Evolutionary conservation across 192 early-diverging fungal species (phyloP).

Genomic region (Linnemannia elongata): DNA sequence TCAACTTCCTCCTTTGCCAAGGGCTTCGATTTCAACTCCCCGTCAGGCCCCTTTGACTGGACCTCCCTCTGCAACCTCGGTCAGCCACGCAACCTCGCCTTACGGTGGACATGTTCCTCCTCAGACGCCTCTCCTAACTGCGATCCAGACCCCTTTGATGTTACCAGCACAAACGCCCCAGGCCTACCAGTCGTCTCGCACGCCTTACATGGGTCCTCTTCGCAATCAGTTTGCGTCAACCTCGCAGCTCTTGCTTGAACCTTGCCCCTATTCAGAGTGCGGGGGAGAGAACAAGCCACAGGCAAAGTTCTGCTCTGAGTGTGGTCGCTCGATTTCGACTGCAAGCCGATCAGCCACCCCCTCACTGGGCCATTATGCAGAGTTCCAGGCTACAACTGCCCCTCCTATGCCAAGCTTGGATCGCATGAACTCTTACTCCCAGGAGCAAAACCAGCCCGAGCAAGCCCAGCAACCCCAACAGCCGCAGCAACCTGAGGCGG

Average conservation of each 20-base stretch:
- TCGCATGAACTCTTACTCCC: constrained; percentile 36
- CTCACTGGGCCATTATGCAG: constrained; percentile 28
- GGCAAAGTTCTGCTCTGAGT: constrained; percentile 73
- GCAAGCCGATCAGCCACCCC: constrained; percentile 60
- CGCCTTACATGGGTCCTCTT: constrained; percentile 48
- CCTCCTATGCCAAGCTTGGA: constrained; percentile 41
- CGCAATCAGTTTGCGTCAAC: constrained; percentile 33
- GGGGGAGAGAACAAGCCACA: constrained; percentile 66
- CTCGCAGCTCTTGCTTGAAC: constrained; percentile 33
- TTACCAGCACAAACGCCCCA: constrained; percentile 45
- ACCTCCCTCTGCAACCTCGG: constrained; percentile 10
- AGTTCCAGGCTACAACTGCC: constrained; percentile 13
- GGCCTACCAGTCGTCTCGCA: constrained; percentile 31
- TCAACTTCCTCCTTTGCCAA: constrained; percentile 22
- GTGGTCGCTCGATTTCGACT: constrained; percentile 62
- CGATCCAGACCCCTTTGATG: constrained; percentile 55
- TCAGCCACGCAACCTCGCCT: constrained; percentile 23
- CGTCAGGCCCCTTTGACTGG: constrained; percentile 33
- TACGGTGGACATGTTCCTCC: constrained; percentile 36
- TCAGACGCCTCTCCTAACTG: constrained; percentile 48
- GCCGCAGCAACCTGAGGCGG: constrained; percentile 4
- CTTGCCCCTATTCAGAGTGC: constrained; percentile 65
- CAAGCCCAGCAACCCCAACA: constrained; percentile 5
- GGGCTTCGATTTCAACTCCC: constrained; percentile 21
- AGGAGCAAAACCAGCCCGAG: constrained; percentile 28